Base-by-base conservation (phyloP, 1,284 basidiomycete genomes). In the Pholiota adiposa region DNA sequence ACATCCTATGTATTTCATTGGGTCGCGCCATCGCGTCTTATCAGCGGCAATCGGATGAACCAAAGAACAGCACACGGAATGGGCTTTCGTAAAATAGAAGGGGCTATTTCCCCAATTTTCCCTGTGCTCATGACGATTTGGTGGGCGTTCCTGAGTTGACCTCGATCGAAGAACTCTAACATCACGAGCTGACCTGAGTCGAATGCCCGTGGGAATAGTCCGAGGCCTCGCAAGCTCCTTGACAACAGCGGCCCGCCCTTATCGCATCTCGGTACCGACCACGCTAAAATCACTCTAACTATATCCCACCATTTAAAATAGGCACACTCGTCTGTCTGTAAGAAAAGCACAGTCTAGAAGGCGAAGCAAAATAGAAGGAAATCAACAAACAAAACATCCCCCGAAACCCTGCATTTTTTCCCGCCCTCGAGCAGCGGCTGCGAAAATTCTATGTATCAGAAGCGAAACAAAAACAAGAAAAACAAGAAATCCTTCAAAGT, bases 181-280 rank as follows among this genome's bases (percentile, higher is more conserved):
- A 52, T 38, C 57, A 52, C 56, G 53, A 62, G 46, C 52, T 41
- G 60, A 58, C 51, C 56, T 51, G 59, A 50, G 48, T 57, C 36
- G 25, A 23, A 31, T 64, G 60, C 62, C 58, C 66, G 65, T 72
- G 69, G 60, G 65, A 70, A 31, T 56, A 58, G 68, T 64, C 71
- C 70, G 70, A 69, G 64, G 57, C 54, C 51, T 69, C 71, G 71
- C 71, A 70, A 65, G 23, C 54, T 63, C 67, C 69, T 67, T 66
- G 66, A 72, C 67, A 58, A 68, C 68, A 54, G 49, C 65, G 64
- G 65, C 62, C 71, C 69, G 70, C 66, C 67, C 67, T 71, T 70
- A 68, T 71, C 72, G 70, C 64, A 70, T 54, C 51, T 72, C 74
- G 73, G 74, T 70, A 64, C 73, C 73, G 73, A 72, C 12, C 23